Percentiles rank a stretch among this genome's conserved stretches.
These are phyloP conservation scores for Ustulina deusta DNA, from an alignment of 2,329 filamentous ascomycete genomes.

Conservation along the genomic window DNA sequence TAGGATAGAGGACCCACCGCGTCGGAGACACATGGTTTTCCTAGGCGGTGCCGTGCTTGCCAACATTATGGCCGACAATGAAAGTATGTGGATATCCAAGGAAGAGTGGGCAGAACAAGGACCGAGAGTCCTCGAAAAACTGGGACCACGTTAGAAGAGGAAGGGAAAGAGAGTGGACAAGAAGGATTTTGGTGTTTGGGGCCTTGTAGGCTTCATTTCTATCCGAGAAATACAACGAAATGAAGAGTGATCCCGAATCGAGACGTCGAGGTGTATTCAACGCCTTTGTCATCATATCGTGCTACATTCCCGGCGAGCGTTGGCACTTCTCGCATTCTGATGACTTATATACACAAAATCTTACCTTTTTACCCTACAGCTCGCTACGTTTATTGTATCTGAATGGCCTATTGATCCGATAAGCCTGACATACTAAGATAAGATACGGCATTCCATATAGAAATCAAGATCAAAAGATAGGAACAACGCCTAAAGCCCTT, in stretches of 20 bases:
- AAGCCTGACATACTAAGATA: no score
- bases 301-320: background rate
- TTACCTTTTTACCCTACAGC: no score
- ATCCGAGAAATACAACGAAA: conserved; percentile 15
- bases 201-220: conserved; percentile 18
- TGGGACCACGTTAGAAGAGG: conserved; percentile 81
- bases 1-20: conserved; percentile 95
- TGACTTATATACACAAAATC: background rate
- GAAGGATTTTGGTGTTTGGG: conserved; percentile 11
- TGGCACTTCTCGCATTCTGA: background rate
- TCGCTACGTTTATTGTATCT: no score
- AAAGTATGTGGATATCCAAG: conserved; percentile 99
- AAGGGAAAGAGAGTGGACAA: background rate
- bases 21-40: conserved; percentile 99
- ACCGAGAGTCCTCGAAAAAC: conserved; percentile 84
- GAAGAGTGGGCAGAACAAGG: conserved; percentile 97
- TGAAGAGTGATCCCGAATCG: conserved; percentile 1
- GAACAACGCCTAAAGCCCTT: no score
- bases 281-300: background rate
- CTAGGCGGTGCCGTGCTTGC: conserved; percentile 94
- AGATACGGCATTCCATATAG: no score
- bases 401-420: no score
- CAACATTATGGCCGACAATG: conserved; percentile 99
- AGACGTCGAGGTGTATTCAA: background rate
- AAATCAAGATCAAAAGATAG: no score